Base-by-base conservation (phyloP, 1,139 yeast species). In the Candida sp. region DNA sequence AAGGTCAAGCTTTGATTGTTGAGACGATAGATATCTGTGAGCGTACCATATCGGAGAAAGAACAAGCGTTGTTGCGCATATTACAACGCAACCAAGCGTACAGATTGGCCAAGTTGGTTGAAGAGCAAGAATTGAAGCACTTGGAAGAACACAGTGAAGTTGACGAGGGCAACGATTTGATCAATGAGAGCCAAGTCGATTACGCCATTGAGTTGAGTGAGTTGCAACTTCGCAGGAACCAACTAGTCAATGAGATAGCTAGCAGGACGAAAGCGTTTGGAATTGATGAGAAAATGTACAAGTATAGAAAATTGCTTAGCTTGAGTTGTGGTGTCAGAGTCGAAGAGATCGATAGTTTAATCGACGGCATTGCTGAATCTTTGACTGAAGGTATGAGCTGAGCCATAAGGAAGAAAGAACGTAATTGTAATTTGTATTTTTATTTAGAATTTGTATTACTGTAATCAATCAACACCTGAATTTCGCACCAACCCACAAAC, bases 221-320 rank as follows among this genome's bases (percentile, higher is more conserved):
- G 35, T 64, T 84, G 46, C 93, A 87, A 64, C 60, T 82, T 38
- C 70, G 76, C 51, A 73, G 90, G 59, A 69, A 77, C 33, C 67
- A 70, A 32, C 66, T 79, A 49, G 74, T 85, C 41, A 61, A 64
- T 34, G 62, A 68, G 28, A 71, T 83, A 33, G 65, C 76, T 7
- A 56, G 66, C 5, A 67, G 73, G 26, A 68, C 78, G 46, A 73
- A 68, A 51, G 58, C 60, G 51, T 74, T 66, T 58, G 81, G 80
- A 3, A 67, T 77, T 50, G 78, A 75, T 58, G 62, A 64, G 22
- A 90, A 88, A 67, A 85, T 92, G 83, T 83, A 85, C 65, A 88
- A 90, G 63, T 93, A 92, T 72, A 80, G 96, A 58, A 84, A 85
- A 62, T 77, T 94, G 57, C 86, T 94, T 44, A 86, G 97, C 48